Conservation (phyloP, 371 early-diverging fungal genomes). For the Massospora cicadina region DNA sequence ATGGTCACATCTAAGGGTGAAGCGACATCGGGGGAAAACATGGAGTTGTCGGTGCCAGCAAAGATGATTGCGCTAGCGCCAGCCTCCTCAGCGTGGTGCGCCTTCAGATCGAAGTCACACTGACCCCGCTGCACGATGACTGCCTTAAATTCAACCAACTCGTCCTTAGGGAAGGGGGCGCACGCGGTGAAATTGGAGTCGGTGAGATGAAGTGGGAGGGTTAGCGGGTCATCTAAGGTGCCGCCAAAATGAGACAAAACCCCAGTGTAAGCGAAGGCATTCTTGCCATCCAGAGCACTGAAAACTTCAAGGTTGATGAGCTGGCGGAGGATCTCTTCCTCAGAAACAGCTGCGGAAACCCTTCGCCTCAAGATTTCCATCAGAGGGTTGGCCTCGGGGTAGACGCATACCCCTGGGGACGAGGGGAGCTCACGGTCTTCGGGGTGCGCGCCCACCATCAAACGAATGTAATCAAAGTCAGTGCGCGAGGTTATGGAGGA, state of each 20-base stretch:
- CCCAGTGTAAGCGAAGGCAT: background rate
- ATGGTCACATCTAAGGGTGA: background rate
- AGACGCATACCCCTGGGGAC: background rate
- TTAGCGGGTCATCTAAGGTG: background rate
- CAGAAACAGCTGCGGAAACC: background rate
- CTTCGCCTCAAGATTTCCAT: background rate
- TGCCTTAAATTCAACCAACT: background rate
- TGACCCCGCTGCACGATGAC: background rate
- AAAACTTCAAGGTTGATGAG: background rate
- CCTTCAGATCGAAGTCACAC: background rate
- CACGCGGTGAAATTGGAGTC: background rate
- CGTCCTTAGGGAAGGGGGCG: background rate
- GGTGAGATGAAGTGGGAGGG: background rate
- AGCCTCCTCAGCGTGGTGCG: background rate
- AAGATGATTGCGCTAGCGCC: slow-evolving; percentile 2
- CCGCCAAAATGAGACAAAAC: background rate
- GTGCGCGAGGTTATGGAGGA: background rate
- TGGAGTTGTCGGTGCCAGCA: background rate
- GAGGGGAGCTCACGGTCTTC: background rate
- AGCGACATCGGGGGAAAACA: background rate
- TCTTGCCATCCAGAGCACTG: background rate
- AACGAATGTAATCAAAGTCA: slow-evolving; percentile 8
- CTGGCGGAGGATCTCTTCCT: background rate
- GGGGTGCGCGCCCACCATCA: background rate
- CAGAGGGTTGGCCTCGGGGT: background rate